Evolutionary conservation across 1,284 basidiomycete genomes (phyloP).

Genomic region (Stereum hirsutum): DNA sequence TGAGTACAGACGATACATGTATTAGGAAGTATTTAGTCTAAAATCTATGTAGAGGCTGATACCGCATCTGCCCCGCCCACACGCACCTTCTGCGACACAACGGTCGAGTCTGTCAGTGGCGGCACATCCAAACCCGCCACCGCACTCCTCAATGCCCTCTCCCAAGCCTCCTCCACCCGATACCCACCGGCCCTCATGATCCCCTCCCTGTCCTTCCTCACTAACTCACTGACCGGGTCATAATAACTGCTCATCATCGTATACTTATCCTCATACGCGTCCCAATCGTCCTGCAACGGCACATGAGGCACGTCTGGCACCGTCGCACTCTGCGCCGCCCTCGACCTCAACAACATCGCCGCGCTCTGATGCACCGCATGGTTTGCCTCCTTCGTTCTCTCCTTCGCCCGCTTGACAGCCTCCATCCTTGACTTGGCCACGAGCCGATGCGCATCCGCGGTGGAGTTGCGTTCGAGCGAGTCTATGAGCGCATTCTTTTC

Average conservation of each 20-base stretch:
- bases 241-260: constrained; percentile 46
- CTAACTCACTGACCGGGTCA: constrained; percentile 66
- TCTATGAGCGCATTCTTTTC: constrained; percentile 71
- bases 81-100: constrained; percentile 2
- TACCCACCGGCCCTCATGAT: constrained; percentile 84
- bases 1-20: no score
- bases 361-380: constrained; percentile 34
- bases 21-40: no score
- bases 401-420: constrained; percentile 46
- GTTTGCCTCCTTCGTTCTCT: constrained; percentile 33
- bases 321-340: constrained; percentile 46
- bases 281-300: constrained; percentile 65
- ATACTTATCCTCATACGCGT: constrained; percentile 66
- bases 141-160: constrained; percentile 69
- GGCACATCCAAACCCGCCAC: constrained; percentile 66
- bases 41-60: constrained; percentile 31
- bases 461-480: constrained; percentile 59
- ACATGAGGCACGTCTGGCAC: constrained; percentile 72
- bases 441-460: constrained; percentile 58
- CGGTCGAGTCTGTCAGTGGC: constrained; percentile 24
- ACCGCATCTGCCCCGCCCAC: constrained; percentile 21
- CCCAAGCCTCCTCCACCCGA: constrained; percentile 78
- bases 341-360: constrained; percentile 44
- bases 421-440: constrained; percentile 64
- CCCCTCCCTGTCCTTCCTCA: constrained; percentile 68